Evolutionary conservation across 202 grass and related monocot genomes (phyloP).

Genomic region (Eragrostis tef): DNA sequence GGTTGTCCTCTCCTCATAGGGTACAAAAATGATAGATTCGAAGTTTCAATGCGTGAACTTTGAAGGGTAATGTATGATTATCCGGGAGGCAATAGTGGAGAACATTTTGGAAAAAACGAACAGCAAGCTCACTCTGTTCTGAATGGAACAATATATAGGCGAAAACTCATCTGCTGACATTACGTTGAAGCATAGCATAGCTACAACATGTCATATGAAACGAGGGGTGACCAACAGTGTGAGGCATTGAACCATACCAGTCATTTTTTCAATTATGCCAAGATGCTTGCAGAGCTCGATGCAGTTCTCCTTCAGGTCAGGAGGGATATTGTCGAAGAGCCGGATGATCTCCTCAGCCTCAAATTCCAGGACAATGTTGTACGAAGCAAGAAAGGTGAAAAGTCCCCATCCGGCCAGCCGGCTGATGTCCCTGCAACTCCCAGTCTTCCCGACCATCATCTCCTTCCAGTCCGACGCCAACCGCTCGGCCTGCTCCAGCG

Average conservation of each 20-base stretch:
- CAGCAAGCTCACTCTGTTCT: not conserved
- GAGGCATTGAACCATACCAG: constrained; percentile 34
- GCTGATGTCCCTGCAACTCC: constrained; percentile 12
- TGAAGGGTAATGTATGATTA: not conserved
- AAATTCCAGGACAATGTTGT: constrained; percentile 39
- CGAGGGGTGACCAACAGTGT: not conserved
- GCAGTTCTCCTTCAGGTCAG: constrained; percentile 4
- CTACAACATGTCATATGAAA: constrained; percentile 7
- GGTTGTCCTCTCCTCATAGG: no score
- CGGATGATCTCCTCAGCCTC: constrained; percentile 33
- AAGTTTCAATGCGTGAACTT: not conserved
- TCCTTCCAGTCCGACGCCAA: constrained; percentile 51
- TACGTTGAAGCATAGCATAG: not conserved
- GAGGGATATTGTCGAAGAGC: constrained; percentile 34
- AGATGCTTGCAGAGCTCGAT: constrained; percentile 41
- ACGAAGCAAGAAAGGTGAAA: constrained; percentile 37
- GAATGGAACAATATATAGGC: no score
- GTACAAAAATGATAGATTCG: not conserved
- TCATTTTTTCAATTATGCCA: constrained; percentile 26
- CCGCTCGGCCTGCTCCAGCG: constrained; percentile 36
- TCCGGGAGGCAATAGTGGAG: not conserved
- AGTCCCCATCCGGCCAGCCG: constrained; percentile 48
- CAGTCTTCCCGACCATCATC: constrained; percentile 27
- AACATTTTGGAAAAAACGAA: no score
- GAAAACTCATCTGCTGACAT: no score